phyloP scores from a whole-genome alignment of 371 early-diverging fungal species.

The Syncephalis fuscata region DNA sequence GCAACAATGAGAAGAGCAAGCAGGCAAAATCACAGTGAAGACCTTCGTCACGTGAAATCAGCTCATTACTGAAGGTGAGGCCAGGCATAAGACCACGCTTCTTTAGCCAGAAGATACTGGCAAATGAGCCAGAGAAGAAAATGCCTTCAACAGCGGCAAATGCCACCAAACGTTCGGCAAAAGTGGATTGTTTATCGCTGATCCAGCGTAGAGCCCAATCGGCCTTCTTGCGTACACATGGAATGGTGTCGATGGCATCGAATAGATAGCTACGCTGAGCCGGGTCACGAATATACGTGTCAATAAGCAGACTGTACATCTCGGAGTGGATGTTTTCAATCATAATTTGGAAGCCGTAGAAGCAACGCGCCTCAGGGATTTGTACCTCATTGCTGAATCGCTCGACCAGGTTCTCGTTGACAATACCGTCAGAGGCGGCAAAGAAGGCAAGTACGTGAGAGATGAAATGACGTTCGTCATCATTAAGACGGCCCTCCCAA shows the following conservation, averaged over 20 bases:
- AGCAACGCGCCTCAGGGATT: constrained; percentile 96
- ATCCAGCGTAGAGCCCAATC: constrained; percentile 99
- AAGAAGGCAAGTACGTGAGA: constrained; percentile 98
- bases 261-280: constrained; percentile 81
- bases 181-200: constrained; percentile 59
- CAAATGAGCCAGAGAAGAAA: constrained; percentile 99
- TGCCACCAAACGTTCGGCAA: constrained; percentile 94
- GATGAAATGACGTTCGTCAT: constrained; percentile 94
- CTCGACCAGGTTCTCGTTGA: constrained; percentile 97
- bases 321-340: constrained; percentile 99
- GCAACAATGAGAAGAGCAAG: constrained; percentile 79
- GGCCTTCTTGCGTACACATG: constrained; percentile 95
- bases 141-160: constrained; percentile 99
- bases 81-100: constrained; percentile 99
- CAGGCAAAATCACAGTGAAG: constrained; percentile 99
- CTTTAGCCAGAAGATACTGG: constrained; percentile 99
- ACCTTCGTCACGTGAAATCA: constrained; percentile 99
- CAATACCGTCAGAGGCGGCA: constrained; percentile 99
- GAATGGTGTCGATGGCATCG: constrained; percentile 95
- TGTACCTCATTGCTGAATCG: constrained; percentile 97
- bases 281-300: constrained; percentile 94
- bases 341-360: constrained; percentile 99
- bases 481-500: constrained; percentile 86
- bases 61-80: constrained; percentile 98
- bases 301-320: constrained; percentile 97